These are phyloP conservation scores for Eutypella sp. DNA, from an alignment of 2,329 filamentous ascomycete genomes.

Conservation along the genomic window DNA sequence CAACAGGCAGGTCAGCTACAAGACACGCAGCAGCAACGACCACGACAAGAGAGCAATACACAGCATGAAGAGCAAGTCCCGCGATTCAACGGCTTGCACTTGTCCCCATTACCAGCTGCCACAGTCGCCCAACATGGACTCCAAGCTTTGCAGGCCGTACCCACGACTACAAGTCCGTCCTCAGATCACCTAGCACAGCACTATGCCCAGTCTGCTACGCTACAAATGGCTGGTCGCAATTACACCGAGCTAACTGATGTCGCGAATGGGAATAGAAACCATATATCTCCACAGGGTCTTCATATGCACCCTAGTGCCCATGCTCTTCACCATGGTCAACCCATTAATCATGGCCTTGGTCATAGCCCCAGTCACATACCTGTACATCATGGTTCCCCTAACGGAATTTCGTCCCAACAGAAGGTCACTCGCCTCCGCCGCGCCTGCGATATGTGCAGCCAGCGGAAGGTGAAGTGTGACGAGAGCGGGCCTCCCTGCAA, in stretches of 20 bases:
- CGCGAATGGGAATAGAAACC: background rate
- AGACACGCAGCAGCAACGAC: background rate
- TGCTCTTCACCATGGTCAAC: background rate
- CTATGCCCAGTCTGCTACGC: conserved; percentile 28
- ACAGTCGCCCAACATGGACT: conserved; percentile 26
- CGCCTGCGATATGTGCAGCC: conserved; percentile 58
- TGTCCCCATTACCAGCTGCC: conserved; percentile 13
- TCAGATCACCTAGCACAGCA: conserved; percentile 22
- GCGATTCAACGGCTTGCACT: background rate
- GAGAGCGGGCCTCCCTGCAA: conserved; percentile 51
- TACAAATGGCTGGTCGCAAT: conserved; percentile 23
- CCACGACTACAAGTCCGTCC: conserved; percentile 8
- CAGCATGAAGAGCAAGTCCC: background rate
- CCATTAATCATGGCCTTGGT: background rate
- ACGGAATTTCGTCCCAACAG: conserved; percentile 11
- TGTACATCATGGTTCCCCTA: background rate
- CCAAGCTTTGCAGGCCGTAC: conserved; percentile 22
- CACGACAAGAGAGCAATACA: too few relatives aligned
- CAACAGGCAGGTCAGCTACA: background rate
- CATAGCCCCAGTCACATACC: background rate
- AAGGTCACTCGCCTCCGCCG: conserved; percentile 53
- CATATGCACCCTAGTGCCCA: background rate
- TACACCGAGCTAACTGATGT: conserved; percentile 14
- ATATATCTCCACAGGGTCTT: background rate
- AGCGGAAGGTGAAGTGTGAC: conserved; percentile 59